These are phyloP conservation scores for Hebeloma cylindrosporum DNA, from an alignment of 768 basidiomycete genomes.

Conservation along the genomic window DNA sequence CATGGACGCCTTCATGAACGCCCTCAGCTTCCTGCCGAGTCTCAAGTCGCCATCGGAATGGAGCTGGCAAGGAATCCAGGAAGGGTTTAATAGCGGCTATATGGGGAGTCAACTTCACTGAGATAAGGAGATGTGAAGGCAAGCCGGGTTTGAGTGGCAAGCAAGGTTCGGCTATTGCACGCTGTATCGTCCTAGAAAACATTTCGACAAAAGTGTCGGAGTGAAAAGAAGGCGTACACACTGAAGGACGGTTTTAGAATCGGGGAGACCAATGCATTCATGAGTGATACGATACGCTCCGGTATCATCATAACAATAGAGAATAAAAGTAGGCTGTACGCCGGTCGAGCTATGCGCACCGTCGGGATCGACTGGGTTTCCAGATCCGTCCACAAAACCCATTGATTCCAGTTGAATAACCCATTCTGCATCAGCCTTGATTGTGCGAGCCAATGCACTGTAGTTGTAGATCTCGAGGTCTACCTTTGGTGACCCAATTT, in stretches of 20 bases:
- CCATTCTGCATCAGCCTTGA: slow-evolving; percentile 31
- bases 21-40: slow-evolving; percentile 31
- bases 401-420: slow-evolving; percentile 32
- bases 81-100: slow-evolving; percentile 30
- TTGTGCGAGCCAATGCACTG: slow-evolving; percentile 21
- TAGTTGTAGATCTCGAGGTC: slow-evolving; percentile 25
- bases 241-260: slow-evolving; percentile 30
- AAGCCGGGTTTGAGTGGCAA: slow-evolving; percentile 29
- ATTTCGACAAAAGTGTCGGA: not conserved
- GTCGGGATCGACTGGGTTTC: slow-evolving; percentile 15
- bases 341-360: slow-evolving; percentile 16
- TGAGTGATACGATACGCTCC: slow-evolving; percentile 24
- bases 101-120: slow-evolving; percentile 30
- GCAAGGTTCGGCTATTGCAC: slow-evolving; percentile 31
- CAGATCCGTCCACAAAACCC: slow-evolving; percentile 24
- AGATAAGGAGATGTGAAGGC: slow-evolving; percentile 29
- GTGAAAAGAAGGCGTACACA: slow-evolving; percentile 13
- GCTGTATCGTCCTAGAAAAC: slow-evolving; percentile 23
- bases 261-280: slow-evolving; percentile 25
- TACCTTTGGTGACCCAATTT: slow-evolving; percentile 12
- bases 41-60: slow-evolving; percentile 36
- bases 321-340: slow-evolving; percentile 23
- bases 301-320: slow-evolving; percentile 31
- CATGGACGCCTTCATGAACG: slow-evolving; percentile 28
- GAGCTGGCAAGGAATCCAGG: slow-evolving; percentile 37